Conservation (phyloP, 441 rosid species). For the Omphalea diandra region DNA sequence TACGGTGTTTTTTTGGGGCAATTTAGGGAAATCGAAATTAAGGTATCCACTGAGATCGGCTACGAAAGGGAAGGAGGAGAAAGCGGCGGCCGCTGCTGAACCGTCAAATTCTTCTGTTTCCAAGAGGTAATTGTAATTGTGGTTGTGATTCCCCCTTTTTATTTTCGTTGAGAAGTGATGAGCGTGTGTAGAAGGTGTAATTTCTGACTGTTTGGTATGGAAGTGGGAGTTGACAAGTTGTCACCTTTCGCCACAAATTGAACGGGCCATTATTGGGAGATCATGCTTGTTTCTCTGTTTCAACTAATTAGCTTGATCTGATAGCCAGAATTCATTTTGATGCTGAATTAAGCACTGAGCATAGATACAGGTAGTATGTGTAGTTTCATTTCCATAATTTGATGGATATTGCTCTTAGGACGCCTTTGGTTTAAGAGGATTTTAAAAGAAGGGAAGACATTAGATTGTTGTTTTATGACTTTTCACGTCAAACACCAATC, state of each 20-base stretch:
- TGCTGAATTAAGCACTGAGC: neutral
- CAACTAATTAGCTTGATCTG: neutral
- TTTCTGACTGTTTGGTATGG: neutral
- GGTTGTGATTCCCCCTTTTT: neutral
- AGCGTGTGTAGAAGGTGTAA: neutral
- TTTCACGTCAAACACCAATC: no score
- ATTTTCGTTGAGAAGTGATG: neutral
- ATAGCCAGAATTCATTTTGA: neutral
- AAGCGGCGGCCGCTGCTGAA: constrained; percentile 36
- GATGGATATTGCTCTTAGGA: no score
- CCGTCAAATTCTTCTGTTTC: constrained; percentile 44
- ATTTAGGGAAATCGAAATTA: constrained; percentile 57
- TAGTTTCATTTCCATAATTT: neutral
- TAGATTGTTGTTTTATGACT: no score
- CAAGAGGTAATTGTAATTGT: constrained; percentile 45
- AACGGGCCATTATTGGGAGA: neutral
- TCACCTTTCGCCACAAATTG: neutral
- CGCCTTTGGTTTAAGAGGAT: no score
- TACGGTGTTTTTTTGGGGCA: constrained; percentile 2
- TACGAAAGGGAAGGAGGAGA: constrained; percentile 52
- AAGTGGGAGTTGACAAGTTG: no score
- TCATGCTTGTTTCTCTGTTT: neutral
- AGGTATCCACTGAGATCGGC: constrained; percentile 83
- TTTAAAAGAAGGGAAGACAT: no score
- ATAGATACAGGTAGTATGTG: neutral